phyloP scores from a whole-genome alignment of 208 protist genomes.

The Lotmaria passim region DNA sequence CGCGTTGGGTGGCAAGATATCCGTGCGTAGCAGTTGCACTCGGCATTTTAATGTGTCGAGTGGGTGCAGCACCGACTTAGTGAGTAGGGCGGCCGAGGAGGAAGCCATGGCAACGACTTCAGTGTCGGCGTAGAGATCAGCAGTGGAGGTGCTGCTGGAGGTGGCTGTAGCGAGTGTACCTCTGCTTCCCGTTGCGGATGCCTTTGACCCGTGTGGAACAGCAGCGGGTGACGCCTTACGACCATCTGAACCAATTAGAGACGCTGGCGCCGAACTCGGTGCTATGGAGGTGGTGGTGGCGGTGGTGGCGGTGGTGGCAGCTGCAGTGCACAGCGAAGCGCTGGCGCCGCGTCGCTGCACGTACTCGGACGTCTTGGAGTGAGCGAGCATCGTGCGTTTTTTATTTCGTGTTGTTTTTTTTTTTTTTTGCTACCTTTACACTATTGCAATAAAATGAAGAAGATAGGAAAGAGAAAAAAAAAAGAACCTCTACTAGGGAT shows the following conservation, averaged over 20 bases:
- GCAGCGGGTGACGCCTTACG: no score
- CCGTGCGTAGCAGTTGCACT: slow-evolving; percentile 53
- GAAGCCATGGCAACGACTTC: slow-evolving; percentile 51
- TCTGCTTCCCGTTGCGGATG: no score
- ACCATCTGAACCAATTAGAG: no score
- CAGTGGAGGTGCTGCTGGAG: neutral
- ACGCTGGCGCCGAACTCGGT: no score
- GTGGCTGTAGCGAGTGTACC: neutral
- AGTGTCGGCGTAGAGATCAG: slow-evolving; percentile 11
- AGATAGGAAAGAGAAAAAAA: slow-evolving; percentile 20
- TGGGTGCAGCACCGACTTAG: slow-evolving; percentile 82
- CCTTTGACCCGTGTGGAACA: no score
- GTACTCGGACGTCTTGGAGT: slow-evolving; percentile 7
- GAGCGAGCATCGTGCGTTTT: neutral
- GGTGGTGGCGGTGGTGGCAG: neutral
- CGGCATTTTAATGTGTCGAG: slow-evolving; percentile 88
- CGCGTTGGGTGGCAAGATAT: slow-evolving; percentile 7
- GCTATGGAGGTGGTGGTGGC: neutral
- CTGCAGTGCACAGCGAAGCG: neutral
- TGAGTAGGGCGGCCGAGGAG: slow-evolving; percentile 49
- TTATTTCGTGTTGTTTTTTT: no score
- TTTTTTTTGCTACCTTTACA: no score
- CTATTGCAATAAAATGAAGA: no score
- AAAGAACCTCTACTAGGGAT: no score
- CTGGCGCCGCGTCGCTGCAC: neutral